Base-by-base conservation (phyloP, 805 yeast genomes). In the Suhomyces xylopsoci region DNA sequence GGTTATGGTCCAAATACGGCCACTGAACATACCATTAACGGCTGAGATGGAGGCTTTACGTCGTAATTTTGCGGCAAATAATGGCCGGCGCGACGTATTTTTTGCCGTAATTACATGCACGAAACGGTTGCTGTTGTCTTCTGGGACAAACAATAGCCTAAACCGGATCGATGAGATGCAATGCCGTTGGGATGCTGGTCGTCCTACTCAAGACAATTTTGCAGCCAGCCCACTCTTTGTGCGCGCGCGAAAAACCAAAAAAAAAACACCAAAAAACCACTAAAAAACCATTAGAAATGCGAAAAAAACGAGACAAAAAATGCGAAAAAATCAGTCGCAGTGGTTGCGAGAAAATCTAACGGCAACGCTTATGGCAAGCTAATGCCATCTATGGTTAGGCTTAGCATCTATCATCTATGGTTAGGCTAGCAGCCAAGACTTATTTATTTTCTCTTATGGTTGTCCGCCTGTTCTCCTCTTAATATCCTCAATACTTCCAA, bases 401-500 rank as follows among this genome's bases (percentile, higher is more conserved):
- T 26, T n/a, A n/a, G n/a, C n/a, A n/a, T n/a, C n/a, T n/a, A n/a
- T n/a, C n/a, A n/a, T 25, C 8, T 26, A 10, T 26, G 28, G 12
- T 22, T 26, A 26, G 28, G 28, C 28, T 26, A 26, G 25, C 22
- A 20, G 22, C 22, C 22, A 20, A 20, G 22, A 20, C 4, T 20
- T 4, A n/a, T n/a, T 4, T 4, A 20, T 20, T 20, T 20, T 20
- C 22, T 20, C 22, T 20, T 20, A 20, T 3, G 36, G 36, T 3
- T 42, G 15, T 3, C 15, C 50, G 10, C 17, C 24, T 24, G 84
- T 80, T 60, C 86, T 71, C 22, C 64, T 58, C 36, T 78, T 73
- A 20, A 88, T 85, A 49, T 78, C 78, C 9, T 82, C 80, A 5
- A 92, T 87, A 2, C 77, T 78, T 0, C 65, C 75, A 8, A 75